Conservation (phyloP, 306 rosid species). For the Echinosophora koreensis region DNA sequence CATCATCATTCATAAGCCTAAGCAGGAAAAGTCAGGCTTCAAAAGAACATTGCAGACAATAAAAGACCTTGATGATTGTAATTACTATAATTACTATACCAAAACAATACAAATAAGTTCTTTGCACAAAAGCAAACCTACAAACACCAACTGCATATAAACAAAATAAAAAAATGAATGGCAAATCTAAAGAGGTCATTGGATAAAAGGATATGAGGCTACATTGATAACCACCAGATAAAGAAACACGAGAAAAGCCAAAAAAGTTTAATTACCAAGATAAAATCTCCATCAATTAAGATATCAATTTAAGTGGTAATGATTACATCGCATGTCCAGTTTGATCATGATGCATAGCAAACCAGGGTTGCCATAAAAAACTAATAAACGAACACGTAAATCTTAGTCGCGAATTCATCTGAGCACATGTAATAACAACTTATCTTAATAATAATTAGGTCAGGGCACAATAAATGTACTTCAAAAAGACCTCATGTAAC, state of each 20-base stretch:
- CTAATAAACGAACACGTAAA: not conserved
- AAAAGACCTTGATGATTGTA: not conserved
- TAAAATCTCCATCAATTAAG: not conserved
- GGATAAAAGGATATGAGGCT: not conserved
- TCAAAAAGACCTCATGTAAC: not conserved
- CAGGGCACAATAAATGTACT: not conserved
- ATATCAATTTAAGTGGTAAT: not conserved
- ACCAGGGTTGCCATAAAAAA: not conserved
- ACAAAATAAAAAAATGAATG: not conserved
- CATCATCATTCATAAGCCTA: slow-evolving; percentile 1
- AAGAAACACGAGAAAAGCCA: not conserved
- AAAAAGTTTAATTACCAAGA: not conserved
- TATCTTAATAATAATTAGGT: not conserved
- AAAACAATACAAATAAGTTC: not conserved
- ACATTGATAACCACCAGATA: not conserved
- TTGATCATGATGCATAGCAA: slow-evolving; percentile 2
- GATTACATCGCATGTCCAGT: not conserved
- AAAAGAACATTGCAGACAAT: slow-evolving; percentile 12
- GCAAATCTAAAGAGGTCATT: not conserved
- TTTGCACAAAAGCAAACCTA: not conserved
- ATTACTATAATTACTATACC: not conserved
- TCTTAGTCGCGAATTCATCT: not conserved
- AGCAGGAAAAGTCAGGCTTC: slow-evolving; percentile 23
- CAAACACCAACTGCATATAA: slow-evolving; percentile 12
- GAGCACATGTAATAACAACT: not conserved